Evolutionary conservation across 1,284 basidiomycete species (phyloP), one percentile per base, ranked within the genome.

Genomic region (Ceratobasidium sp.): DNA sequence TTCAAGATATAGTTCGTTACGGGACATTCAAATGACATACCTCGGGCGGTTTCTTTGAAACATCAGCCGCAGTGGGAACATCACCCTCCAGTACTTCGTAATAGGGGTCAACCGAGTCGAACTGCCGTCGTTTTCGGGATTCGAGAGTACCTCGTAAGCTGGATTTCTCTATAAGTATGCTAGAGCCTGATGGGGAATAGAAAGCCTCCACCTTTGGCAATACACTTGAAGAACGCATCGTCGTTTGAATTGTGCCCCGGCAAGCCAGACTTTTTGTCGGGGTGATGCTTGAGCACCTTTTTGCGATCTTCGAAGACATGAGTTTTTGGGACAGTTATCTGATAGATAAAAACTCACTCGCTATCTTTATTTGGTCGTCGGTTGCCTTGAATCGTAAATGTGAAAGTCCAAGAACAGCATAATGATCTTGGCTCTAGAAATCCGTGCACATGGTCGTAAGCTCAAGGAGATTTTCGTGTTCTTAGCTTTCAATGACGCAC

Each of bases 161-260:
- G 30, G 57, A 30, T 10, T 18, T 32, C 0, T 8, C 21, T 32
- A 14, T 61, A 10, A 48, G 39, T 30, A 30, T 10, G 21, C 23
- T 12, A 48, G 64, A 12, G 1, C n/a, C 14, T 5, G 10, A 10
- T 10, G 21, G 10, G 32, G 30, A 32, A n/a, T 18, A 65, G 14
- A 39, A 14, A 39, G 36, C 36, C n/a, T 77, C 73, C 67, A 83
- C 83, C 83, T 82, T 99, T 99, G 83, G 94, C 91, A 78, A 99
- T 98, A 80, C 97, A 99, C 84, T 99, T 99, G 93, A 99, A 99
- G 87, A 99, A 99, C 3, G 91, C 90, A 80, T 99, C 97, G 82
- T 98, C 96, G 84, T 98, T 98, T 71, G 88, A 86, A 72, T 89
- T 86, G 76, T 89, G 89, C 1, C 87, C 84, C 32, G 67, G 67